A percentile compares a stretch with the other conserved stretches of the same genome.
Evolutionary conservation across 257 asterid species (phyloP).

Genomic region (Capsicum rhomboideum): DNA sequence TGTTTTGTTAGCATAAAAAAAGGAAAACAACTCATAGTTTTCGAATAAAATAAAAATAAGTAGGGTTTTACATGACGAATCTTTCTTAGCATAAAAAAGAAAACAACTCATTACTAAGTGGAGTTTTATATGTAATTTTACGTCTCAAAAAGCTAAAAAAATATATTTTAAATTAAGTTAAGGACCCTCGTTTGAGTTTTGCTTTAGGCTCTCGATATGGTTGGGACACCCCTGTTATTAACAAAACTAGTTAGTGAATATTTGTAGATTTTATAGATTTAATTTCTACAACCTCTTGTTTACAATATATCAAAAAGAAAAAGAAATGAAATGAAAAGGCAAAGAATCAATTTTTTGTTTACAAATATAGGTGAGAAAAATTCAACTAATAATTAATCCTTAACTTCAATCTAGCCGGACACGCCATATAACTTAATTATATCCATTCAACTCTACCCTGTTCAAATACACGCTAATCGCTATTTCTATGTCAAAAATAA

Average conservation of each 20-base stretch:
- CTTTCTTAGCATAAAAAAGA: no score
- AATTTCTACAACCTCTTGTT: not conserved
- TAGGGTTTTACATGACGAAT: no score
- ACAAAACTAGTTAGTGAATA: not conserved
- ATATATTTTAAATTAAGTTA: no score
- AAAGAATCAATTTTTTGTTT: not conserved
- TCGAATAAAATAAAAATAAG: no score
- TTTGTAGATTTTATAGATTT: not conserved
- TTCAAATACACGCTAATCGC: not conserved
- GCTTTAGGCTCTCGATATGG: no score
- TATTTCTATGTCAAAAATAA: not conserved
- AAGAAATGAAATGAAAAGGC: not conserved
- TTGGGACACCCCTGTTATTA: no score
- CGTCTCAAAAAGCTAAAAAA: no score
- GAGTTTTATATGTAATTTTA: no score
- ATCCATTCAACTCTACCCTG: not conserved
- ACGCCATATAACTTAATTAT: not conserved
- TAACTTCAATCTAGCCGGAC: not conserved
- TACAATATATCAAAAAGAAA: not conserved
- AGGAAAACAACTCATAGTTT: no score
- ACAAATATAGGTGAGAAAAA: not conserved
- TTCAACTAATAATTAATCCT: not conserved
- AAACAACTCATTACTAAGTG: no score
- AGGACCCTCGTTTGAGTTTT: no score
- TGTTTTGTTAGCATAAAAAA: no score